phyloP scores from a whole-genome alignment of 495 filamentous ascomycete species.

The Darksidea phi region DNA sequence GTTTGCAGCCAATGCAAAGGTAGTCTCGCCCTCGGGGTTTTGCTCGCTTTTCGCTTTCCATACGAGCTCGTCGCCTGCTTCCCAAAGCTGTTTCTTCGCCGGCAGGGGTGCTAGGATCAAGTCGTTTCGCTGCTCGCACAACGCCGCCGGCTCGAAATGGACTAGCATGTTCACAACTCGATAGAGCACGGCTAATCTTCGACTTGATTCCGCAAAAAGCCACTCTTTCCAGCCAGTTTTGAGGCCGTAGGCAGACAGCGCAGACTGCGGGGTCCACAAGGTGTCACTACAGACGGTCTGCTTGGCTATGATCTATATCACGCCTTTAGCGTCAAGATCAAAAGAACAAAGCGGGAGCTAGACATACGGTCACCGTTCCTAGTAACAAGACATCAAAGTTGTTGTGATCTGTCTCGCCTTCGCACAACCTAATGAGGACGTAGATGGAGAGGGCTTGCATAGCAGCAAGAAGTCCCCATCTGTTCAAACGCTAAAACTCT shows the following conservation, averaged over 20 bases:
- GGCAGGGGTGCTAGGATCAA: conserved; percentile 50
- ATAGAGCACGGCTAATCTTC: conserved; percentile 46
- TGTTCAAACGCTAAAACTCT: conserved; percentile 41
- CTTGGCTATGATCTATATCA: conserved; percentile 37
- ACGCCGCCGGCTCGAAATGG: conserved; percentile 48
- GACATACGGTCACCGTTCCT: conserved; percentile 44
- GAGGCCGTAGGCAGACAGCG: conserved; percentile 5
- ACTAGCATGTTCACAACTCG: conserved; percentile 49
- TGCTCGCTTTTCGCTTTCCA: conserved; percentile 44
- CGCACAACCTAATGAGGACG: conserved; percentile 46
- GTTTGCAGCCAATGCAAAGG: conserved; percentile 44
- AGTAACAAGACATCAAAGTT: conserved; percentile 45
- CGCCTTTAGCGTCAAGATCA: not conserved
- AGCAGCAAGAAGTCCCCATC: conserved; percentile 47
- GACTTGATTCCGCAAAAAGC: conserved; percentile 48
- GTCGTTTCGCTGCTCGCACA: conserved; percentile 44
- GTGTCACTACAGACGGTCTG: conserved; percentile 19
- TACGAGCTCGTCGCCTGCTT: conserved; percentile 43
- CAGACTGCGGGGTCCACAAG: conserved; percentile 10
- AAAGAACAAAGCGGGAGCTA: not conserved
- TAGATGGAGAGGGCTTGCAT: conserved; percentile 50
- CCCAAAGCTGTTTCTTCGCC: conserved; percentile 51
- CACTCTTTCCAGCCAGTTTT: conserved; percentile 47
- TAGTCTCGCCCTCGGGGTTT: conserved; percentile 30
- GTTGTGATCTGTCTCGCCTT: conserved; percentile 50